A percentile compares a stretch with the other conserved stretches of the same genome.
phyloP scores from a whole-genome alignment of 2,329 filamentous ascomycete genomes.

The Thielaviopsis populi region DNA sequence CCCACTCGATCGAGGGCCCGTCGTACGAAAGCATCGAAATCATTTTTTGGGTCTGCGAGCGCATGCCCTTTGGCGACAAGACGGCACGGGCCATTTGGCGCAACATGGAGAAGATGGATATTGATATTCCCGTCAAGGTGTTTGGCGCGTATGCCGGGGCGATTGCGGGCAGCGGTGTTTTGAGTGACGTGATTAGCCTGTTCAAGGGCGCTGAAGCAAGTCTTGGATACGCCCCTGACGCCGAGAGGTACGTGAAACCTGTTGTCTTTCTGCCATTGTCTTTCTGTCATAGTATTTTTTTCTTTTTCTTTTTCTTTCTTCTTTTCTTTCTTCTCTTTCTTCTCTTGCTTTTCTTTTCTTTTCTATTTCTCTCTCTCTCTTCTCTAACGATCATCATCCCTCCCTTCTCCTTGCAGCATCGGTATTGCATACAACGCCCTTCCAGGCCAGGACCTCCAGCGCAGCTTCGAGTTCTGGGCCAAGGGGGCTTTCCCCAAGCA shows the following conservation, averaged over 20 bases:
- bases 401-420: conserved; percentile 35
- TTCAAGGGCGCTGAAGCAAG: conserved; percentile 52
- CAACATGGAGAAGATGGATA: conserved; percentile 56
- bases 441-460: conserved; percentile 48
- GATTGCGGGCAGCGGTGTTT: conserved; percentile 54
- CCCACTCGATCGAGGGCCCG: conserved; percentile 71
- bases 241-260: conserved; percentile 47
- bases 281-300: neutral
- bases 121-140: conserved; percentile 59
- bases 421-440: conserved; percentile 64
- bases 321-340: neutral
- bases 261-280: neutral
- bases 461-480: conserved; percentile 60
- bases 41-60: conserved; percentile 65
- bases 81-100: conserved; percentile 55
- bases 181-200: conserved; percentile 51
- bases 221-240: conserved; percentile 51
- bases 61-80: conserved; percentile 39
- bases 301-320: neutral
- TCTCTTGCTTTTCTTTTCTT: neutral
- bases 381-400: too few species aligned
- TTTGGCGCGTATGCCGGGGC: conserved; percentile 66
- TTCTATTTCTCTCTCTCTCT: neutral
- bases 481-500: conserved; percentile 48
- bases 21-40: conserved; percentile 67